Conservation (phyloP, 2,329 filamentous ascomycete species). For the Aspergillus pseudoviridinutans region DNA sequence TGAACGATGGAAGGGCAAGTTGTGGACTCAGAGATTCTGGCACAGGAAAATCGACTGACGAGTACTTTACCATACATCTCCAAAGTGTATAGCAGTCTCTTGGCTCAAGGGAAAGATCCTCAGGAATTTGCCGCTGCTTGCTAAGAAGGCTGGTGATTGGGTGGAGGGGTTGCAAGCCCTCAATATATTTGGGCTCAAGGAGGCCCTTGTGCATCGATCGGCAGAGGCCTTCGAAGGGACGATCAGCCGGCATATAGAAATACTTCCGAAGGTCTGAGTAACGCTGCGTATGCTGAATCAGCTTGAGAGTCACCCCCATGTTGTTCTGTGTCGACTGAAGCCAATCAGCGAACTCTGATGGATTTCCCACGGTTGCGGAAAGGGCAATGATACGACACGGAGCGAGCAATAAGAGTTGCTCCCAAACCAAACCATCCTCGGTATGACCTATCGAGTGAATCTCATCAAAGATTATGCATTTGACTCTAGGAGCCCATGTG, state of each 20-base stretch:
- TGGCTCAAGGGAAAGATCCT: conserved; percentile 66
- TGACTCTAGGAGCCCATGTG: conserved; percentile 64
- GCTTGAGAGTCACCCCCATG: conserved; percentile 61
- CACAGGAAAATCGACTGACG: conserved; percentile 51
- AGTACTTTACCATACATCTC: conserved; percentile 58
- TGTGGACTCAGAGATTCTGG: conserved; percentile 21
- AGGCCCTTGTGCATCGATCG: conserved; percentile 12
- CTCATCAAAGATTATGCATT: conserved; percentile 77
- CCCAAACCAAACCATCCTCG: conserved; percentile 73
- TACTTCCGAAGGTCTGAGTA: conserved; percentile 80
- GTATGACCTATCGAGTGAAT: conserved; percentile 75
- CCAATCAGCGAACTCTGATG: conserved; percentile 66
- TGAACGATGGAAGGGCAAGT: conserved; percentile 48
- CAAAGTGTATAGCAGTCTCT: conserved; percentile 66
- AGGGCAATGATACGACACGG: conserved; percentile 76
- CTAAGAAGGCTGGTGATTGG: conserved; percentile 62
- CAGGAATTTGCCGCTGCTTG: conserved; percentile 58
- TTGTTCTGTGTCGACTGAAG: conserved; percentile 59
- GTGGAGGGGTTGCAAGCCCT: conserved; percentile 59
- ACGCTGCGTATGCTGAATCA: conserved; percentile 64
- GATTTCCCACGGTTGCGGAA: conserved; percentile 76
- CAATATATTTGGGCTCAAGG: conserved; percentile 47
- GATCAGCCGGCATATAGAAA: conserved; percentile 53
- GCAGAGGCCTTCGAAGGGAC: conserved; percentile 51
- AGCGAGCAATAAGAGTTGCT: conserved; percentile 68